These are phyloP conservation scores for Cubamyces lactineus DNA, from an alignment of 768 basidiomycete genomes.

Conservation along the genomic window DNA sequence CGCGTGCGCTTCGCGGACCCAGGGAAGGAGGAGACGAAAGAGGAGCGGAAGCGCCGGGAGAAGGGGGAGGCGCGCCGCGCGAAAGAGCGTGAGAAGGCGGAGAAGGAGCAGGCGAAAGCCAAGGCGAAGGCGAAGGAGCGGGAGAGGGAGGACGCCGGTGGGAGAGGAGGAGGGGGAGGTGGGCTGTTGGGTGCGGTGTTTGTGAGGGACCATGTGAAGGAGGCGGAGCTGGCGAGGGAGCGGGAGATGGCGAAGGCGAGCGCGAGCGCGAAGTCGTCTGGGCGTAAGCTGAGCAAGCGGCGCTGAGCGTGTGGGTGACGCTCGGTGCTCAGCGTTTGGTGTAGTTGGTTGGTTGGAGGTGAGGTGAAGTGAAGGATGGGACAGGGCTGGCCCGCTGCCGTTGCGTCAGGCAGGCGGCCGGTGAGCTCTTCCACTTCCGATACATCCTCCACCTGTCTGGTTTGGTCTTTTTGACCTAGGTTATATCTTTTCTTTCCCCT, in stretches of 20 bases:
- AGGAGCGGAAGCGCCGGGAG: slow-evolving; percentile 16
- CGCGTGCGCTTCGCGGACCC: slow-evolving; percentile 23
- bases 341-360: no score
- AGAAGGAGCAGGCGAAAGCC: slow-evolving; percentile 17
- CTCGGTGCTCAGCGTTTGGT: neutral
- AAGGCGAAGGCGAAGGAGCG: slow-evolving; percentile 8
- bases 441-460: neutral
- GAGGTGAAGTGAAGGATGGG: no score
- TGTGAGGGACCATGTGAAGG: slow-evolving; percentile 14
- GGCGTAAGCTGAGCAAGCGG: slow-evolving; percentile 33
- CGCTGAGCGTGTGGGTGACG: slow-evolving; percentile 18
- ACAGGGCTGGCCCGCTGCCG: no score
- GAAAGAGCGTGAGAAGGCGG: slow-evolving; percentile 24
- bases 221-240: slow-evolving; percentile 24
- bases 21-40: slow-evolving; percentile 20
- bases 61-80: slow-evolving; percentile 21
- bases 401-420: neutral
- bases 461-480: neutral
- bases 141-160: slow-evolving; percentile 7
- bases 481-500: neutral
- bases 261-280: slow-evolving; percentile 14
- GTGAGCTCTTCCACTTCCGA: neutral
- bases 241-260: slow-evolving; percentile 18
- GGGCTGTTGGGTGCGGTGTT: slow-evolving; percentile 15
- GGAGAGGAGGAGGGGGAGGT: neutral